Evolutionary conservation across 2,329 filamentous ascomycete species (phyloP).

Genomic region (Talaromyces sp.): DNA sequence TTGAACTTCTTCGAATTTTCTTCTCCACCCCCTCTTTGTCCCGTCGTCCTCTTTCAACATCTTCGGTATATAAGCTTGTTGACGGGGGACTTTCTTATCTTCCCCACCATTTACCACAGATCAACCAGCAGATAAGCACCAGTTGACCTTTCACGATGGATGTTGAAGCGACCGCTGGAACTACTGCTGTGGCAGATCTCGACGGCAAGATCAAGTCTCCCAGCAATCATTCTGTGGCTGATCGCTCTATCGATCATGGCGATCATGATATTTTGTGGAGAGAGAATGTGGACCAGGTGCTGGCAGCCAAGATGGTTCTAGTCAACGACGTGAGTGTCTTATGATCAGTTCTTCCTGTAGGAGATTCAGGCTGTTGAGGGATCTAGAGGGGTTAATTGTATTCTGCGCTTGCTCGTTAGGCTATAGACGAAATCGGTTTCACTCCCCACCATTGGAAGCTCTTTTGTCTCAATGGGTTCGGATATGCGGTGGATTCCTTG

Average conservation of each 20-base stretch:
- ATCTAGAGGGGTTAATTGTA: not conserved
- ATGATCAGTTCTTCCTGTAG: not conserved
- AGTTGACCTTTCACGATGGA: slow-evolving; percentile 4
- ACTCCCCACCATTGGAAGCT: slow-evolving; percentile 63
- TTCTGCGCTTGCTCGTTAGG: not conserved
- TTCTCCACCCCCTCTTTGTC: not conserved
- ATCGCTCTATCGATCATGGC: slow-evolving; percentile 19
- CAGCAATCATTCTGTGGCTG: slow-evolving; percentile 3
- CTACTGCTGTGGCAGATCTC: not conserved
- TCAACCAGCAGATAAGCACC: slow-evolving; percentile 1
- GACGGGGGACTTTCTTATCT: not conserved
- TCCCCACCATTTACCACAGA: not conserved
- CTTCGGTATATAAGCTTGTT: not conserved
- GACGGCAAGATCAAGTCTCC: slow-evolving; percentile 6
- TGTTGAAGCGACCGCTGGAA: not conserved
- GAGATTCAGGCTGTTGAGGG: not conserved
- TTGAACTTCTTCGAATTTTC: not conserved
- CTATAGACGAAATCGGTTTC: slow-evolving; percentile 63
- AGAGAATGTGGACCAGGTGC: slow-evolving; percentile 39
- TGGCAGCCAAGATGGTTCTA: slow-evolving; percentile 44
- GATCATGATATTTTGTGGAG: slow-evolving; percentile 19
- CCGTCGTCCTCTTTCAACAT: not conserved
- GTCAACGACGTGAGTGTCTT: slow-evolving; percentile 34
- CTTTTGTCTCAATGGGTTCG: slow-evolving; percentile 65
- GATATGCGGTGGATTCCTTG: slow-evolving; percentile 48